Conservation (phyloP, 2,329 filamentous ascomycete species). For the Thelonectria blattea region DNA sequence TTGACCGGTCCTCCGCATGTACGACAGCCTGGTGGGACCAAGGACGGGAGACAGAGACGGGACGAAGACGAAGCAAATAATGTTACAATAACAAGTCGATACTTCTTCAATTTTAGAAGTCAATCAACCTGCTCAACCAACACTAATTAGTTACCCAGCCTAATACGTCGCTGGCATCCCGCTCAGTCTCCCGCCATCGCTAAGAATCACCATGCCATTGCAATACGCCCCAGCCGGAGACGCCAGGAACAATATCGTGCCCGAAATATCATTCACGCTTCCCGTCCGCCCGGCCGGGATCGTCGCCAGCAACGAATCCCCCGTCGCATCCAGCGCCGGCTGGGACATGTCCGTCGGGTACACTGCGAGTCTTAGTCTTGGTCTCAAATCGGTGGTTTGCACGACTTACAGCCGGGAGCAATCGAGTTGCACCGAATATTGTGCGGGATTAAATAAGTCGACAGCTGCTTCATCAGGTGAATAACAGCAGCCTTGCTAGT, state of each 20-base stretch:
- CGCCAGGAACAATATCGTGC: background rate
- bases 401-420: background rate
- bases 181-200: background rate
- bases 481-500: background rate
- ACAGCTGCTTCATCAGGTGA: slow-evolving; percentile 4
- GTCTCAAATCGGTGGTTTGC: too few relatives aligned
- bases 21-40: too few relatives aligned
- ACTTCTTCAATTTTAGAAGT: too few relatives aligned
- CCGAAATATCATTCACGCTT: background rate
- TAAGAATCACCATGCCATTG: background rate
- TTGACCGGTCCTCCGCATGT: too few relatives aligned
- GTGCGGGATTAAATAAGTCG: background rate
- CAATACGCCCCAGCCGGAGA: background rate
- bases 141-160: background rate
- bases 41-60: too few relatives aligned
- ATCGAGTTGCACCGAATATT: slow-evolving; percentile 2
- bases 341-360: slow-evolving; percentile 6
- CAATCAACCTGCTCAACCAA: background rate
- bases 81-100: background rate
- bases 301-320: background rate
- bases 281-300: background rate
- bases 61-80: too few relatives aligned
- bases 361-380: background rate
- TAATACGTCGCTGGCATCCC: background rate
- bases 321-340: background rate